phyloP scores from a whole-genome alignment of 306 rosid genomes.

The Citrullus mucosospermus region DNA sequence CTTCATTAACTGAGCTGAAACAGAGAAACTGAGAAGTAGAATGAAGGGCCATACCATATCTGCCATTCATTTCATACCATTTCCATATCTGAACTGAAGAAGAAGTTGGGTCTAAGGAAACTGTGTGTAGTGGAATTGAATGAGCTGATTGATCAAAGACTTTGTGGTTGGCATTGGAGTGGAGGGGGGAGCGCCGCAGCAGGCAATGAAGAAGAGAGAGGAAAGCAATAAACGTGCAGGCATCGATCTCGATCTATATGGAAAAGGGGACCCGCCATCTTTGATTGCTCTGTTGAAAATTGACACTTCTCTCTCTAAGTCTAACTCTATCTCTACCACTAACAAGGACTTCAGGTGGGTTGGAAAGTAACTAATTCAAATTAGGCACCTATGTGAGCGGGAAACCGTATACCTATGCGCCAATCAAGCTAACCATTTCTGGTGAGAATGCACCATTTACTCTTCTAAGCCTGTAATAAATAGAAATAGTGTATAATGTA shows the following conservation, averaged over 20 bases:
- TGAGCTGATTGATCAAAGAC: background rate
- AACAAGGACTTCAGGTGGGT: background rate
- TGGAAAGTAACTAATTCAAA: constrained; percentile 4
- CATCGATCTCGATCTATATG: constrained; percentile 1
- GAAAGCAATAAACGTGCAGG: constrained; percentile 1
- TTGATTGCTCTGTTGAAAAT: background rate
- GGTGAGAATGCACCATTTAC: background rate
- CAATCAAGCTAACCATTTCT: background rate
- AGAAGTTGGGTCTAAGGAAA: background rate
- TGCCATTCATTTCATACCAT: background rate
- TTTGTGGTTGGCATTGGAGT: background rate
- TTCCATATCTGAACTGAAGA: background rate
- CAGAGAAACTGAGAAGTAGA: background rate
- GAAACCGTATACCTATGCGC: background rate
- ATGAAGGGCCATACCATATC: background rate
- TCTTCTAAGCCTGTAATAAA: background rate
- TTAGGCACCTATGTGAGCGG: background rate
- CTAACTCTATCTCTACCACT: background rate
- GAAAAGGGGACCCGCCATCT: constrained; percentile 6
- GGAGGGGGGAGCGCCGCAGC: constrained; percentile 1
- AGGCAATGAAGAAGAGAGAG: background rate
- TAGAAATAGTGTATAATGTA: background rate
- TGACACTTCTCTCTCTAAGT: background rate
- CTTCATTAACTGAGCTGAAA: background rate
- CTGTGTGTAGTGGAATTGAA: background rate